Conservation (phyloP, 2,329 filamentous ascomycete genomes). For the Penicillium sp. region DNA sequence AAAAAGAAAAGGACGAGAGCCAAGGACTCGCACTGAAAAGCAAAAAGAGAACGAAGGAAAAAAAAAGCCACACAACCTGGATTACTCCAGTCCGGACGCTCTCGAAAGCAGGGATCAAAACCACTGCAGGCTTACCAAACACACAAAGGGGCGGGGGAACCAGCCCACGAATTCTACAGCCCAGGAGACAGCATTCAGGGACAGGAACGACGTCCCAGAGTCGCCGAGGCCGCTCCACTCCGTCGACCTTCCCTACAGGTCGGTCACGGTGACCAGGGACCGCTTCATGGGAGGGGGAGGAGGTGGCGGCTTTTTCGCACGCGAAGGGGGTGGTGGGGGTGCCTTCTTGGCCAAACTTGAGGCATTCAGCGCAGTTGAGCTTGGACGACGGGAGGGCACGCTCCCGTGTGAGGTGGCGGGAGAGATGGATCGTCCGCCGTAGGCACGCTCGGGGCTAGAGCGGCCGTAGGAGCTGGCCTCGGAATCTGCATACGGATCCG, state of each 20-base stretch:
- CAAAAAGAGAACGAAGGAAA: no score
- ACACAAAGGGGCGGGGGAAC: no score
- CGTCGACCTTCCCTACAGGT: slow-evolving; percentile 10
- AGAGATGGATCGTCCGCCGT: slow-evolving; percentile 46
- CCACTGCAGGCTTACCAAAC: no score
- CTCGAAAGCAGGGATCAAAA: no score
- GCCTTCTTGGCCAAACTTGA: slow-evolving; percentile 44
- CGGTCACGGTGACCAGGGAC: slow-evolving; percentile 28
- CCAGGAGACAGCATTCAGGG: no score
- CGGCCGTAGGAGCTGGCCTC: slow-evolving; percentile 46
- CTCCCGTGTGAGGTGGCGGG: slow-evolving; percentile 51
- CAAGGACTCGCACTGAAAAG: no score
- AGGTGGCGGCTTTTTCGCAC: slow-evolving; percentile 60
- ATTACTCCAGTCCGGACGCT: no score
- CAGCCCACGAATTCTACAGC: no score
- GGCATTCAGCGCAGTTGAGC: slow-evolving; percentile 40
- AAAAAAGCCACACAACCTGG: no score
- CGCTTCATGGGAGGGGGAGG: slow-evolving; percentile 61
- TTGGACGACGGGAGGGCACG: slow-evolving; percentile 46
- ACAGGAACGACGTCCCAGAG: no score
- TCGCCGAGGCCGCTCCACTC: no score
- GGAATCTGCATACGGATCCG: slow-evolving; percentile 45
- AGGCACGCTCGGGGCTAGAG: slow-evolving; percentile 45
- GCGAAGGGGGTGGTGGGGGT: slow-evolving; percentile 56
- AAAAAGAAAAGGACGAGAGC: no score